Evolutionary conservation across 148 eudicot genomes (phyloP).

Genomic region (Rhododendron molle): DNA sequence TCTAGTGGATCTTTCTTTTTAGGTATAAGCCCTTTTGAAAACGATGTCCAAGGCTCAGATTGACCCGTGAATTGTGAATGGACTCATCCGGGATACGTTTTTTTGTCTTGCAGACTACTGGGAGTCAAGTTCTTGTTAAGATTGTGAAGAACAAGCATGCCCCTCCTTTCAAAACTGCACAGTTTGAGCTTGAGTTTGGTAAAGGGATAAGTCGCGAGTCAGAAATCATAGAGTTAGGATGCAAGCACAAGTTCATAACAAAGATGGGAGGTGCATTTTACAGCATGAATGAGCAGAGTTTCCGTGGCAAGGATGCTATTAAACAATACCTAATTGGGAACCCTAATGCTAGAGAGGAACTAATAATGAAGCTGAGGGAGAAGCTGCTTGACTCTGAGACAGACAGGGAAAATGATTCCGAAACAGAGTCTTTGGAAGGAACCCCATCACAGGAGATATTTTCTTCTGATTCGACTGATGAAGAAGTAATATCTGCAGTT

Average conservation of each 20-base stretch:
- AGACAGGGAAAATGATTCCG: slow-evolving; percentile 23
- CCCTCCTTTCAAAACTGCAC: slow-evolving; percentile 76
- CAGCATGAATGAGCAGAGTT: slow-evolving; percentile 32
- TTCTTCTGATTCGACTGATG: slow-evolving; percentile 50
- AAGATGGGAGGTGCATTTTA: slow-evolving; percentile 39
- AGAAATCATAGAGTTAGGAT: slow-evolving; percentile 67
- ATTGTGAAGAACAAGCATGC: slow-evolving; percentile 94
- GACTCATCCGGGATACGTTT: background rate
- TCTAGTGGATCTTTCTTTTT: background rate
- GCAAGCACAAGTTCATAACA: slow-evolving; percentile 64
- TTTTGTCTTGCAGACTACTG: slow-evolving; percentile 51
- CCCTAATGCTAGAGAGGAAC: slow-evolving; percentile 41
- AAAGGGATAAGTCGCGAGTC: slow-evolving; percentile 69
- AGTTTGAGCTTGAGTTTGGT: slow-evolving; percentile 90
- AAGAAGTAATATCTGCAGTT: slow-evolving; percentile 49
- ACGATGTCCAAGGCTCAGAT: background rate
- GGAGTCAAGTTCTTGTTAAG: slow-evolving; percentile 79
- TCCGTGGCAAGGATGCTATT: slow-evolving; percentile 62
- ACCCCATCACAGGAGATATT: slow-evolving; percentile 34
- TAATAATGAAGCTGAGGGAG: slow-evolving; percentile 47
- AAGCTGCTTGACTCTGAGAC: slow-evolving; percentile 37
- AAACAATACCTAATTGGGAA: slow-evolving; percentile 51
- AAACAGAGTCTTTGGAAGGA: slow-evolving; percentile 22
- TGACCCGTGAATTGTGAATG: background rate
- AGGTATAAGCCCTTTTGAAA: background rate